These are phyloP conservation scores for Cerioporus squamosus DNA, from an alignment of 1,284 basidiomycete genomes.

Conservation along the genomic window DNA sequence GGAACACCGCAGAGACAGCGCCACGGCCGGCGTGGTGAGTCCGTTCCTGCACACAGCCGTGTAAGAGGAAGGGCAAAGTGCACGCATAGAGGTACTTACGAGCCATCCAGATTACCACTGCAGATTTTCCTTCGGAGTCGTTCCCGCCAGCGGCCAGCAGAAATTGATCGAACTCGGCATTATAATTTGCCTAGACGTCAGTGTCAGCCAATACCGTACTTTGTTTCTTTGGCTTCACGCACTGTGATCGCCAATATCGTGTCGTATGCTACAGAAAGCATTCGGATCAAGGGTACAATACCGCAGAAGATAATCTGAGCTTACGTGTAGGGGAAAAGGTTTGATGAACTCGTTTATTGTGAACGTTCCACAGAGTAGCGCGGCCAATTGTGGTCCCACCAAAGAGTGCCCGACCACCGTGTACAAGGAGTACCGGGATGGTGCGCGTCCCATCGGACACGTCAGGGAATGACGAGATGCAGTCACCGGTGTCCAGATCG, in stretches of 20 bases:
- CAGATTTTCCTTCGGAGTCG: background rate
- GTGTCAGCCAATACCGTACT: background rate
- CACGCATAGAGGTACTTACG: background rate
- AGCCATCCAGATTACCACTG: background rate
- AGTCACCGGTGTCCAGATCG: background rate
- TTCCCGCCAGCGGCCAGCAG: background rate
- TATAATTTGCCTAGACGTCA: conserved; percentile 3
- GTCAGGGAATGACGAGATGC: background rate
- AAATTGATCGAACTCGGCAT: background rate
- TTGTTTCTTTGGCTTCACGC: background rate
- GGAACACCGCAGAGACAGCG: background rate
- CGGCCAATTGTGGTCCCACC: background rate
- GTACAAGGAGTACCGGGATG: conserved; percentile 4
- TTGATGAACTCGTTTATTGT: background rate
- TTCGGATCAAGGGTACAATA: too few species aligned
- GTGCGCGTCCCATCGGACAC: background rate
- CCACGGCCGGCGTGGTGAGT: background rate
- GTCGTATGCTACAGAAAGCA: background rate
- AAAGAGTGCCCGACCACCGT: conserved; percentile 5
- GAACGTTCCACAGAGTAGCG: background rate
- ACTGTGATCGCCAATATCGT: background rate
- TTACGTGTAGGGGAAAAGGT: background rate
- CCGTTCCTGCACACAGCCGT: too few species aligned
- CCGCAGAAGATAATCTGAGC: background rate
- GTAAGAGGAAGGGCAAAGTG: background rate